Evolutionary conservation across 805 yeast species (phyloP).

Genomic region (Clavispora santaluciae): DNA sequence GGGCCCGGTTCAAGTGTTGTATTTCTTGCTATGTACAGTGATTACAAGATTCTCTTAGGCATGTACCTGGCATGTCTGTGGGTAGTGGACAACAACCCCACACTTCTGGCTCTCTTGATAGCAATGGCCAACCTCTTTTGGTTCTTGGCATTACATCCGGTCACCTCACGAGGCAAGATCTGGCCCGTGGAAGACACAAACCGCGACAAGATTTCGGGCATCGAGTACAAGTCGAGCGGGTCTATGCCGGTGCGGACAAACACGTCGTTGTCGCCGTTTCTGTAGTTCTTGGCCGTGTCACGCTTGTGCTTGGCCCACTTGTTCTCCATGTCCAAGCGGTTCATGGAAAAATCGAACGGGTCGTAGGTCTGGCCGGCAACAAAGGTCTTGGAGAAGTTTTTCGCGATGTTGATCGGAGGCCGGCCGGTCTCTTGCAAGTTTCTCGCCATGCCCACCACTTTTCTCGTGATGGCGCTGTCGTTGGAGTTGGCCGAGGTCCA

Average conservation of each 20-base stretch:
- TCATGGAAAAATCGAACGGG: constrained; percentile 74
- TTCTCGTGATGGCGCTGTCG: constrained; percentile 22
- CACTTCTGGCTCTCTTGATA: constrained; percentile 71
- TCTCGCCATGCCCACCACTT: constrained; percentile 33
- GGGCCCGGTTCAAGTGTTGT: no score
- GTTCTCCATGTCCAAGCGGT: constrained; percentile 49
- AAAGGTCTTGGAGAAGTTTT: constrained; percentile 42
- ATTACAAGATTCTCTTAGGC: constrained; percentile 35
- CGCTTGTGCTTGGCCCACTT: constrained; percentile 12
- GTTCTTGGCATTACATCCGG: constrained; percentile 61
- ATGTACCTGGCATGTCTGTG: constrained; percentile 53
- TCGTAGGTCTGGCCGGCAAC: constrained; percentile 57
- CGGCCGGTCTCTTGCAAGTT: constrained; percentile 24
- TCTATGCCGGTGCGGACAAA: constrained; percentile 51
- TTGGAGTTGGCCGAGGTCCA: constrained; percentile 23
- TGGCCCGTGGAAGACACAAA: constrained; percentile 71
- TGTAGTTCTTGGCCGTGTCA: constrained; percentile 22
- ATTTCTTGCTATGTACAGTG: constrained; percentile 2
- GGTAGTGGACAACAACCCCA: constrained; percentile 74
- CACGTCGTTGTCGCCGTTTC: constrained; percentile 12
- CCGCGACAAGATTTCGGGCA: constrained; percentile 63
- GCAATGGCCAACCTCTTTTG: constrained; percentile 74
- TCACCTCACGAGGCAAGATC: constrained; percentile 65
- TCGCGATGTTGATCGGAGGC: constrained; percentile 32
- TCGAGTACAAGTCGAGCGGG: constrained; percentile 66